Evolutionary conservation across 306 rosid species (phyloP), one percentile per base, ranked within the genome.

Genomic region (Cicer cuneatum): DNA sequence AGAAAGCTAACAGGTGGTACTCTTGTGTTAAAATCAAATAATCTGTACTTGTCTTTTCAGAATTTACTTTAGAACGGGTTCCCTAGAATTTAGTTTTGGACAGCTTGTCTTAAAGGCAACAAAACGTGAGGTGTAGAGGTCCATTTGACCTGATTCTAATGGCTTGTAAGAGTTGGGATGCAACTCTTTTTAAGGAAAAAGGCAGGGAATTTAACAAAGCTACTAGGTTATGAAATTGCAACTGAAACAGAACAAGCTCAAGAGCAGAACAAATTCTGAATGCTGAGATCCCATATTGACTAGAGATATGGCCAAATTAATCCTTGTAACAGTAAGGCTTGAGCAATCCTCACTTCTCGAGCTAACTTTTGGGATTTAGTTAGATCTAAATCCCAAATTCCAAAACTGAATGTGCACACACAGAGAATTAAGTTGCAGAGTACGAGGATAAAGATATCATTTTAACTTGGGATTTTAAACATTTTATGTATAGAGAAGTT

Each of bases 101-200:
- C 13, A 56, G 12, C 61, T 18, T 16, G n/a, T 56, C 4, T 54
- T 54, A 12, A 54, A 16, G 37, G 13, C 33, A 54, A 56, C 13
- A 18, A 18, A 18, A 56, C 61, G 2, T 56, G 37, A 16, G 61
- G 5, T 21, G 35, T 56, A 56, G 13, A 19, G 61, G 33, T 8
- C 14, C 8, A 56, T 56, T 56, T 57, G 63, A 10, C 13, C 40
- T 19, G 63, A 56, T 19, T 56, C 61, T 1, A 10, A 10, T 56
- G 61, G 38, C 37, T 56, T 56, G 61, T 56, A 56, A 56, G 8
- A 19, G 61, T 56, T 56, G 61, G 61, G 11, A 56, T 21, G 61
- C 62, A 18, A 56, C 62, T 56, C 62, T 21, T 56, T 56, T 5
- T 3, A 21, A 4, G 13, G 14, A n/a, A 13, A 12, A 48, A n/a